A percentile compares a stretch with the other conserved stretches of the same genome.
These are phyloP conservation scores for Laetiporus sulphureus DNA, from an alignment of 1,284 basidiomycete genomes.

Conservation along the genomic window DNA sequence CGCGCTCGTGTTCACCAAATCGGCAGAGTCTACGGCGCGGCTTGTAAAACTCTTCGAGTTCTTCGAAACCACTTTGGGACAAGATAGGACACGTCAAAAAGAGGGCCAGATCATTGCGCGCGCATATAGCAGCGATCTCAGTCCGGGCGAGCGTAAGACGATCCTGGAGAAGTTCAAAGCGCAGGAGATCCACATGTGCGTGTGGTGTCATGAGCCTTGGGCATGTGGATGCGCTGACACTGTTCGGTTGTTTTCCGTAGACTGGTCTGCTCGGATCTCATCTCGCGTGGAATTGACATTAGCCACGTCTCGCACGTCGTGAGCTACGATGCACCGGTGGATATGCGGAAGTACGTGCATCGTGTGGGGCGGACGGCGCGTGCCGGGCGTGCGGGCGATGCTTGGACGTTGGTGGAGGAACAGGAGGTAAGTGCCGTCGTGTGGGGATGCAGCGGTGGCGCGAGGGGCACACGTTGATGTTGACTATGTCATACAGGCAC, in stretches of 20 bases:
- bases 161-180: conserved; percentile 80
- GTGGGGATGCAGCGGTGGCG: no score
- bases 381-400: conserved; percentile 80
- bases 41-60: conserved; percentile 81
- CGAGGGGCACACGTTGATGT: not conserved
- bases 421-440: conserved; percentile 82
- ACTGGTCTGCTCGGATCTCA: conserved; percentile 91
- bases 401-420: conserved; percentile 94
- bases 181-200: conserved; percentile 80
- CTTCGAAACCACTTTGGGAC: conserved; percentile 56
- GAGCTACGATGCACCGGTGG: conserved; percentile 93
- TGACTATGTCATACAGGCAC: conserved; percentile 43
- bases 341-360: conserved; percentile 97
- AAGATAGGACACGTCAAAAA: conserved; percentile 5
- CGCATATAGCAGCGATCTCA: conserved; percentile 87
- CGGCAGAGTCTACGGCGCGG: conserved; percentile 83
- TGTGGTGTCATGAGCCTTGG: conserved; percentile 7
- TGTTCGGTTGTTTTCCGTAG: conserved; percentile 32
- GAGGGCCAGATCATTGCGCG: conserved; percentile 39
- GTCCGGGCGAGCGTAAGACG: conserved; percentile 62
- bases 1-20: conserved; percentile 93
- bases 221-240: not conserved
- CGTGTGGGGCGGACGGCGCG: conserved; percentile 93
- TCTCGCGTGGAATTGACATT: conserved; percentile 96
- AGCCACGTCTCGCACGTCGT: conserved; percentile 88